Base-by-base conservation (phyloP, 805 yeast genomes). In the Candida stauntonica region DNA sequence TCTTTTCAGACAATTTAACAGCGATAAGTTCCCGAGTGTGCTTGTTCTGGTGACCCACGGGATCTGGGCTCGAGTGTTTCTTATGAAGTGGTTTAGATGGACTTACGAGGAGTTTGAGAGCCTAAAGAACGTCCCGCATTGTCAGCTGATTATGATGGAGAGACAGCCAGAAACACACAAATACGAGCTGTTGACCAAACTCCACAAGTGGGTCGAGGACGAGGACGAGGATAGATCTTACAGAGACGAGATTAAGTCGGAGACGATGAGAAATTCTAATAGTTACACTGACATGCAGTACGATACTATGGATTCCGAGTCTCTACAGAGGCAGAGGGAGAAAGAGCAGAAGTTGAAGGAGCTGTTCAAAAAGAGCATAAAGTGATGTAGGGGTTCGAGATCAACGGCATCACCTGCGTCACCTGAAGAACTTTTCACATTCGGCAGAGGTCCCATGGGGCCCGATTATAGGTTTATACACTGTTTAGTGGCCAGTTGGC, bases 81-180 rank as follows among this genome's bases (percentile, higher is more conserved):
- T 89, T 30, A 87, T 88, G 88, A 85, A 88, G 53, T 89, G 96
- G 96, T 89, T 79, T 58, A 68, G 95, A 41, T 89, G 97, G 96
- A 73, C 83, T 2, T 91, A 83, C 55, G 96, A 88, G 57, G 79
- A 81, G 55, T 89, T 88, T 61, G 97, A 89, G 61, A 72, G 81
- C 32, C 69, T 89, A 45, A 73, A 81, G 43, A 89, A 89, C 57
- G 77, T 89, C 13, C 87, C 87, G 2, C 93, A 89, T 57, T 91
- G 96, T 53, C 78, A 81, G 47, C 80, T 85, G 57, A 67, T 89
- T 29, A 76, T 82, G 23, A 83, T 88, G 94, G 86, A 84, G 54
- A 69, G 72, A 41, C 67, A 71, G 39, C 61, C 56, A 6, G 63
- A 64, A 5, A 66, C 66, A 0, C 72, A 72, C 17, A 68, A 75